A percentile compares a stretch with the other conserved stretches of the same genome.
Conservation (phyloP, 2,329 filamentous ascomycete genomes). For the Beauveria pseudobassiana region DNA sequence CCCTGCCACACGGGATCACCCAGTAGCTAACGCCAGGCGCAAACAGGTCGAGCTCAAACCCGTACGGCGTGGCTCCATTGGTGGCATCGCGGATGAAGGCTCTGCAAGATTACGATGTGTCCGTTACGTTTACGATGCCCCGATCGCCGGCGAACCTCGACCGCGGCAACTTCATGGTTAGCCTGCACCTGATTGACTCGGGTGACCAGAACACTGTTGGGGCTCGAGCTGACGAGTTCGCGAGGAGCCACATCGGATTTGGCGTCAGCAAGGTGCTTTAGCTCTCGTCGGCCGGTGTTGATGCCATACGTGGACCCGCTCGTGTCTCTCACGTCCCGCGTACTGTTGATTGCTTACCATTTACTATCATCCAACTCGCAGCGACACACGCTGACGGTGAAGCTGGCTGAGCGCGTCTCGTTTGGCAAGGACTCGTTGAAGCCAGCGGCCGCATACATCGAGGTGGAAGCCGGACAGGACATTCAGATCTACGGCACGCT, state of each 20-base stretch:
- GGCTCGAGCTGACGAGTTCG: conserved; percentile 22
- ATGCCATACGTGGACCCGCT: conserved; percentile 71
- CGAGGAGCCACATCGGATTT: conserved; percentile 28
- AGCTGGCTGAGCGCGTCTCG: conserved; percentile 64
- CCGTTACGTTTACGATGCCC: conserved; percentile 67
- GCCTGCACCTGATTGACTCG: conserved; percentile 58
- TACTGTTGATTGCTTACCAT: conserved; percentile 62
- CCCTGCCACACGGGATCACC: not conserved
- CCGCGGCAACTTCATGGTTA: conserved; percentile 91
- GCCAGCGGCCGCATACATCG: conserved; percentile 44
- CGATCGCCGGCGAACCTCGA: conserved; percentile 67
- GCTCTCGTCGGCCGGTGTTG: conserved; percentile 66
- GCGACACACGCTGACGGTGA: conserved; percentile 54
- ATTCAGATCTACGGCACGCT: conserved; percentile 70
- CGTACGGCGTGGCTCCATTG: conserved; percentile 44
- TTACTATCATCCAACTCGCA: conserved; percentile 58
- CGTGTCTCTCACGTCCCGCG: conserved; percentile 51
- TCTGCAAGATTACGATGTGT: conserved; percentile 78
- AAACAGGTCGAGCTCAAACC: conserved; percentile 40
- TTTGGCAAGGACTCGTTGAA: conserved; percentile 43
- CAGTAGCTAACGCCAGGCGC: not conserved
- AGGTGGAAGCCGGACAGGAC: conserved; percentile 60
- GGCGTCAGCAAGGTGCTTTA: conserved; percentile 40
- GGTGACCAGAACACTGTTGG: conserved; percentile 20
- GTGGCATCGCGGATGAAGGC: conserved; percentile 49